These are phyloP conservation scores for Macaranga tanarius DNA, from an alignment of 441 rosid genomes.

Conservation along the genomic window DNA sequence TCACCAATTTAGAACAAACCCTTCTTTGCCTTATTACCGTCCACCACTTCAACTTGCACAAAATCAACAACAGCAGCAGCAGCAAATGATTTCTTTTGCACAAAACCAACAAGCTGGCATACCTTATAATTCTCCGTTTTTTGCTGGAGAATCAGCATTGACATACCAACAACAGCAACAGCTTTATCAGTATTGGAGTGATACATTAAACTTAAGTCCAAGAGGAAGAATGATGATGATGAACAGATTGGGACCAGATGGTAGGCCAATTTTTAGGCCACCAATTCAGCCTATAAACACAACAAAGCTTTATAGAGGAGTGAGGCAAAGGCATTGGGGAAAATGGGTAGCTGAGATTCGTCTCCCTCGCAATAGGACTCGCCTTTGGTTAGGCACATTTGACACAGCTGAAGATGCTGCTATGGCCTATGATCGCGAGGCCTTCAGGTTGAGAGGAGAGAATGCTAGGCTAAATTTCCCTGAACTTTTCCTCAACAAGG, in stretches of 20 bases:
- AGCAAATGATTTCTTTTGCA: constrained; percentile 78
- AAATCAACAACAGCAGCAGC: constrained; percentile 29
- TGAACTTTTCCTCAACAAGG: constrained; percentile 64
- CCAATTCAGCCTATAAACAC: constrained; percentile 60
- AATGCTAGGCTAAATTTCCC: constrained; percentile 85
- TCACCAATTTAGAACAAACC: constrained; percentile 34
- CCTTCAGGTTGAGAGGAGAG: constrained; percentile 79
- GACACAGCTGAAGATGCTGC: constrained; percentile 93
- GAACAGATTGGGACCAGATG: constrained; percentile 58
- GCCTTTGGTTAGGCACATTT: constrained; percentile 95
- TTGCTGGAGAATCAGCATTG: constrained; percentile 31
- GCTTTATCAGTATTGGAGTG: constrained; percentile 58
- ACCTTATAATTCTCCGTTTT: constrained; percentile 28
- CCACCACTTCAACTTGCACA: constrained; percentile 34
- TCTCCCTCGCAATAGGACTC: constrained; percentile 81
- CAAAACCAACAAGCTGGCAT: constrained; percentile 42
- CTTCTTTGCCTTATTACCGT: constrained; percentile 29
- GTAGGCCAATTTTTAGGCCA: constrained; percentile 50
- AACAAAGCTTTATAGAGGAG: constrained; percentile 86
- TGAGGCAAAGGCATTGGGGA: constrained; percentile 96
- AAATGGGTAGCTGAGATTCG: constrained; percentile 98
- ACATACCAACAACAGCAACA: constrained; percentile 56
- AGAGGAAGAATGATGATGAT: constrained; percentile 77
- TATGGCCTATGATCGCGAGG: constrained; percentile 87
- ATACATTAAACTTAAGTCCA: constrained; percentile 60